Base-by-base conservation (phyloP, 2,329 filamentous ascomycete genomes). In the Xylariaceae sp. region DNA sequence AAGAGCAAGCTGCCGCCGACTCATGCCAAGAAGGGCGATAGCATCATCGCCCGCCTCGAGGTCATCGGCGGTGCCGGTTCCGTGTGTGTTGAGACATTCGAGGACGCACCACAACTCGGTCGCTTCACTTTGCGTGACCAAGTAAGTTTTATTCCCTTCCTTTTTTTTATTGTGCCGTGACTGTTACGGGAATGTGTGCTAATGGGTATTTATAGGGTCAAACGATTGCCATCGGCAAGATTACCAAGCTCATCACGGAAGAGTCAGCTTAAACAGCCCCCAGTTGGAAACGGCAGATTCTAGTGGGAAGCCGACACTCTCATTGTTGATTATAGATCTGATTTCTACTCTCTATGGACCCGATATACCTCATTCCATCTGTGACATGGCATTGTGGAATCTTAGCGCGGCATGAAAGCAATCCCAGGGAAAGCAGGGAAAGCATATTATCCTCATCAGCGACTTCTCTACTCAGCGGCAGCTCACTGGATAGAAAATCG, bases 201-300 rank as follows among this genome's bases (percentile, higher is more conserved):
- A 52, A 60, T 60, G 54, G 23, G 15, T 39, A 16, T 48, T 36
- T 60, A 38, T 59, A 97, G 82, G 92, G 92, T 56, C 90, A 97
- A 85, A 98, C 92, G 0, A 96, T 98, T 70, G 92, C 92, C 40
- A 98, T 98, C 69, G 92, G 92, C 59, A 98, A 98, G 78, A 94
- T 98, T 63, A 96, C 88, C 44, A 96, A 89, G 75, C 76, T 98
- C 48, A 72, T 79, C 54, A 67, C 59, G 6, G 63, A 68, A 13
- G 61, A 63, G 0, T 33, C 55, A 36, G 50, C 51, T 34, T 57
- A 52, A 34, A 40, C n/a, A n/a, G n/a, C n/a, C n/a, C n/a, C n/a
- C n/a, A n/a, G n/a, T n/a, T n/a, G n/a, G n/a, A n/a, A n/a, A n/a
- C n/a, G n/a, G n/a, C n/a, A n/a, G n/a, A n/a, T n/a, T n/a, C n/a